A percentile compares a stretch with the other conserved stretches of the same genome.
These are phyloP conservation scores for Vitis hybrid DNA, from an alignment of 177 flowering plant species.

Conservation along the genomic window DNA sequence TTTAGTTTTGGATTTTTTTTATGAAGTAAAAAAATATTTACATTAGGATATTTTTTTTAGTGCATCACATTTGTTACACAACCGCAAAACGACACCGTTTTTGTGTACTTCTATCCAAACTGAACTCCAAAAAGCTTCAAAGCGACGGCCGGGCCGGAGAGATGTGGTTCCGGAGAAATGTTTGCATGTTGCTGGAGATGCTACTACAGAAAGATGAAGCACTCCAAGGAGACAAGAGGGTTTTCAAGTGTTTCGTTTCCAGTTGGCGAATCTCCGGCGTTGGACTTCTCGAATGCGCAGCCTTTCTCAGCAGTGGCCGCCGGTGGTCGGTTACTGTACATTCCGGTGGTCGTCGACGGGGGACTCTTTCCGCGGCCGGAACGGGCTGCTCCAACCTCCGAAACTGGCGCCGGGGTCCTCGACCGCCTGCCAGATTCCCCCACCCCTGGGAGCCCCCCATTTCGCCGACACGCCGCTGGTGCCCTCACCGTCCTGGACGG, in stretches of 20 bases:
- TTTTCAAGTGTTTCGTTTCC: slow-evolving; percentile 42
- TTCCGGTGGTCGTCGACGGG: slow-evolving; percentile 6
- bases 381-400: slow-evolving; percentile 17
- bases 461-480: slow-evolving; percentile 12
- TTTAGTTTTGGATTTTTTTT: no score
- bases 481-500: slow-evolving; percentile 15
- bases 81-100: no score
- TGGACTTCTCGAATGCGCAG: neutral
- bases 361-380: slow-evolving; percentile 6
- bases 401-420: slow-evolving; percentile 38
- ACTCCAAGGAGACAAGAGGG: slow-evolving; percentile 49
- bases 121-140: no score
- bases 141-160: no score
- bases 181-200: neutral
- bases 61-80: no score
- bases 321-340: slow-evolving; percentile 4
- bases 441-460: slow-evolving; percentile 12
- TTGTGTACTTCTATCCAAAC: no score
- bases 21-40: no score
- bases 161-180: no score
- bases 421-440: slow-evolving; percentile 33
- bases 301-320: neutral
- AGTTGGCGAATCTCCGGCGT: slow-evolving; percentile 7
- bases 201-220: slow-evolving; percentile 47
- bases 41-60: no score